These are phyloP conservation scores for Alternaria postmessia DNA, from an alignment of 2,329 filamentous ascomycete genomes.

Conservation along the genomic window DNA sequence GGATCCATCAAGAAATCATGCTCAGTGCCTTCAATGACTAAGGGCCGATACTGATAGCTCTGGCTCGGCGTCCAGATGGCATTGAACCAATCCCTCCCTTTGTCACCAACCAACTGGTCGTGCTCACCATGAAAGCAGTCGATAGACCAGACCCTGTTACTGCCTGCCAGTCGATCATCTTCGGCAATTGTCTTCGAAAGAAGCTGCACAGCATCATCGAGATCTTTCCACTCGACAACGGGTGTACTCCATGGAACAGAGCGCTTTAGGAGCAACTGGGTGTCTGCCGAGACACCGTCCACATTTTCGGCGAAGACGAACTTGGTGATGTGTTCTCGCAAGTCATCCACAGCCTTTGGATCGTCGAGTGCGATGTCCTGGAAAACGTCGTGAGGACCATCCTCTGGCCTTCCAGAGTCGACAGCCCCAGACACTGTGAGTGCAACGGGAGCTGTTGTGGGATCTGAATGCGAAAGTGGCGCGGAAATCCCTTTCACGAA, in stretches of 20 bases:
- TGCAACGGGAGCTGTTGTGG: slow-evolving; percentile 22
- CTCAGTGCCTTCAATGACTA: slow-evolving; percentile 30
- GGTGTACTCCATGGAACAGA: slow-evolving; percentile 33
- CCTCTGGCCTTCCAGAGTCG: slow-evolving; percentile 8
- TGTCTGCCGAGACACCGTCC: slow-evolving; percentile 39
- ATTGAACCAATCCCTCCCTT: slow-evolving; percentile 39
- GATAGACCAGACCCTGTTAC: slow-evolving; percentile 27
- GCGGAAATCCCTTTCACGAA: slow-evolving; percentile 26
- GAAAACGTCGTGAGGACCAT: neutral
- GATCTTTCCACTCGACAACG: slow-evolving; percentile 33
- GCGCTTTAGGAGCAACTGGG: slow-evolving; percentile 36
- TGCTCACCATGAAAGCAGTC: slow-evolving; percentile 40
- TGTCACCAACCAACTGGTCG: slow-evolving; percentile 41
- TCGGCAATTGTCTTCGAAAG: slow-evolving; percentile 31
- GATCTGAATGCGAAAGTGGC: slow-evolving; percentile 13
- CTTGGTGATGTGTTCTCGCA: slow-evolving; percentile 31
- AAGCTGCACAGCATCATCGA: slow-evolving; percentile 35
- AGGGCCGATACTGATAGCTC: slow-evolving; percentile 28
- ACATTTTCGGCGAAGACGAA: slow-evolving; percentile 38
- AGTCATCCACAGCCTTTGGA: slow-evolving; percentile 28
- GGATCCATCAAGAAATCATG: slow-evolving; percentile 42
- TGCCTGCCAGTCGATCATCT: slow-evolving; percentile 10
- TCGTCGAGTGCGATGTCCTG: slow-evolving; percentile 24
- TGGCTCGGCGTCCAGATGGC: slow-evolving; percentile 30
- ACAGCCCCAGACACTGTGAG: slow-evolving; percentile 13